Evolutionary conservation across 257 asterid species (phyloP).

Genomic region (Capsicum chinense): DNA sequence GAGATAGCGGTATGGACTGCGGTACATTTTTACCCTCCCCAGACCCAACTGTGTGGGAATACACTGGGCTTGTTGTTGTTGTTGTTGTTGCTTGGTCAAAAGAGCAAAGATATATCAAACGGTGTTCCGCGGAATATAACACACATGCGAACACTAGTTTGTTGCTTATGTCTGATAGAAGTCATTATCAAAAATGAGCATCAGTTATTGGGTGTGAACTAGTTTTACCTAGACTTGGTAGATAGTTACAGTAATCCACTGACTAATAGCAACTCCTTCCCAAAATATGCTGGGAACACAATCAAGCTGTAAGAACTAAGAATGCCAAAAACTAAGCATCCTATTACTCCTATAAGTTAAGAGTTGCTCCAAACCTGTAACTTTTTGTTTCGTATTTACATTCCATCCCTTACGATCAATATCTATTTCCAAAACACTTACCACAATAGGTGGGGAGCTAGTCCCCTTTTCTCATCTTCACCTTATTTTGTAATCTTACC

Average conservation of each 20-base stretch:
- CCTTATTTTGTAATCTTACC: too few species aligned
- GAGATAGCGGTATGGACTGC: too few species aligned
- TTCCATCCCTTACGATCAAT: not conserved
- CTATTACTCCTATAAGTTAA: not conserved
- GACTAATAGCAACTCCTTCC: not conserved
- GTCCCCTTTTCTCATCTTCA: too few species aligned
- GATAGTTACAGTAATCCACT: not conserved
- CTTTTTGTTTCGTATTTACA: not conserved
- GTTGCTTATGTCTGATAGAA: not conserved
- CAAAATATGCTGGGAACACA: not conserved
- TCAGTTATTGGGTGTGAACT: slow-evolving; percentile 11
- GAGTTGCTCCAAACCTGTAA: not conserved
- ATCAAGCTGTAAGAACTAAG: not conserved
- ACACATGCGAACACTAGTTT: not conserved
- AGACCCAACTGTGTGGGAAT: too few species aligned
- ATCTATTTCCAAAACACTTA: not conserved
- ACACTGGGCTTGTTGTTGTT: too few species aligned
- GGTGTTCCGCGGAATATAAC: too few species aligned
- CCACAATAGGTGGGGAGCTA: not conserved
- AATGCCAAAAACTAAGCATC: not conserved
- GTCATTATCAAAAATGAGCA: not conserved
- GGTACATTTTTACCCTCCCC: too few species aligned
- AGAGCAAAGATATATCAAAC: not conserved
- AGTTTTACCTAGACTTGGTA: not conserved
- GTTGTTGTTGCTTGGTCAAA: not conserved